These are phyloP conservation scores for Rhodotorula sp. DNA, from an alignment of 1,284 basidiomycete species.

Conservation along the genomic window DNA sequence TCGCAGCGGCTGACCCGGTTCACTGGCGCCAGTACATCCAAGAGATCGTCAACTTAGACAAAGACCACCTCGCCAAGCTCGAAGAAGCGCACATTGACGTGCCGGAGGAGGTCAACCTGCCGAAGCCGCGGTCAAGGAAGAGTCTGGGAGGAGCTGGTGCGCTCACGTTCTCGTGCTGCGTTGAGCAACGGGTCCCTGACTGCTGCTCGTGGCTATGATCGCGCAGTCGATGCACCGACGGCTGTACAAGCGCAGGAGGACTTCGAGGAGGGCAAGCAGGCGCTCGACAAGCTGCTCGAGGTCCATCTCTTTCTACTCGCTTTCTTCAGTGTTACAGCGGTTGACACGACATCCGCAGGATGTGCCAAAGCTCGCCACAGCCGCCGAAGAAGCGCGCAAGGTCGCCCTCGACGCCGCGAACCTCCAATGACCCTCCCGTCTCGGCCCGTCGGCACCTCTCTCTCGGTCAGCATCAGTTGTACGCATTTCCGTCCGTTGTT, in stretches of 20 bases:
- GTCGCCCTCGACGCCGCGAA: conserved; percentile 25
- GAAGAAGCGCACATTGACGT: conserved; percentile 4
- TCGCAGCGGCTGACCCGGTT: too few species aligned
- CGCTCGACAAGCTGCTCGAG: conserved; percentile 18
- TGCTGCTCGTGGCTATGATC: too few species aligned
- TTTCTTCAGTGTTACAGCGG: too few species aligned
- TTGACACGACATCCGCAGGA: conserved; percentile 1
- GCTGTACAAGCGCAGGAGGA: conserved; percentile 25
- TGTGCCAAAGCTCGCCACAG: conserved; percentile 17
- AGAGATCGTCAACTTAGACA: conserved; percentile 11
- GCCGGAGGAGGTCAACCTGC: conserved; percentile 1
- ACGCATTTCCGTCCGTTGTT: neutral
- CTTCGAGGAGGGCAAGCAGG: conserved; percentile 12
- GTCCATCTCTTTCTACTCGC: neutral
- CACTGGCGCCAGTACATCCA: neutral
- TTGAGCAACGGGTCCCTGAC: neutral
- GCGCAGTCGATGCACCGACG: conserved; percentile 9
- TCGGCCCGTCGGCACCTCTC: neutral
- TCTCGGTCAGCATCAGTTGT: neutral
- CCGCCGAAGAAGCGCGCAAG: conserved; percentile 25
- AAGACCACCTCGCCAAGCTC: conserved; percentile 10
- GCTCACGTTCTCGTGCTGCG: neutral
- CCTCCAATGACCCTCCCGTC: neutral
- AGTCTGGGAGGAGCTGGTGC: conserved; percentile 21
- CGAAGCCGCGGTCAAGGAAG: conserved; percentile 17